Percentiles rank a stretch among this genome's conserved stretches.
Conservation (phyloP, 306 rosid genomes). For the Prunus fruticosa region DNA sequence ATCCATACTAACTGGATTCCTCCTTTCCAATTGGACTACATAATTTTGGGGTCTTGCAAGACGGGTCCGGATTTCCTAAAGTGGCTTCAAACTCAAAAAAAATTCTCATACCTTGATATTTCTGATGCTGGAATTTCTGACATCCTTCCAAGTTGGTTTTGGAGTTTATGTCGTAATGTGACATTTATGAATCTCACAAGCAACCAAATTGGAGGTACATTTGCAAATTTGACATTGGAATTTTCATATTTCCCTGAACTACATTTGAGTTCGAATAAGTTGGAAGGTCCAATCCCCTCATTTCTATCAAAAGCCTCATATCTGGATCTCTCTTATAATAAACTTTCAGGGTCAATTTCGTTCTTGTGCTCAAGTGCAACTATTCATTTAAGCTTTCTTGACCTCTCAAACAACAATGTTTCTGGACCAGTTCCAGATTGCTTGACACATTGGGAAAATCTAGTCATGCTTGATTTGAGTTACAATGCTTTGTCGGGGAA, state of each 20-base stretch:
- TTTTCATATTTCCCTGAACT: neutral
- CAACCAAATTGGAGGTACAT: conserved; percentile 9
- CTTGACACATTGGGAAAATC: too few species aligned
- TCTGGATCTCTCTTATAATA: too few species aligned
- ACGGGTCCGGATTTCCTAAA: neutral
- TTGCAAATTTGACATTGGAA: too few species aligned
- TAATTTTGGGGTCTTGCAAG: neutral
- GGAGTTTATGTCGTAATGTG: neutral
- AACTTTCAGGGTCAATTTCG: too few species aligned
- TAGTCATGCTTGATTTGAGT: too few species aligned
- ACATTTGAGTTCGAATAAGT: neutral
- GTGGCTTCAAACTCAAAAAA: neutral
- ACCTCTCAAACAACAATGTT: too few species aligned
- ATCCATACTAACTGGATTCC: neutral
- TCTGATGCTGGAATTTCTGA: neutral
- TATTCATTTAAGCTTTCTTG: too few species aligned
- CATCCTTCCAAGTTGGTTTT: conserved; percentile 18
- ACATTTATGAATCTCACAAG: neutral
- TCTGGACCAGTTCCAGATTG: too few species aligned
- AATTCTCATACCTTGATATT: neutral
- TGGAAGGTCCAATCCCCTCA: too few species aligned
- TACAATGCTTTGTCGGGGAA: too few species aligned
- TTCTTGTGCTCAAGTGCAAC: too few species aligned
- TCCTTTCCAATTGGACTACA: neutral
- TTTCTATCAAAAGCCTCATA: too few species aligned